A percentile compares a stretch with the other conserved stretches of the same genome.
These are phyloP conservation scores for Fraxinus velutina DNA, from an alignment of 305 asterid genomes.

Conservation along the genomic window DNA sequence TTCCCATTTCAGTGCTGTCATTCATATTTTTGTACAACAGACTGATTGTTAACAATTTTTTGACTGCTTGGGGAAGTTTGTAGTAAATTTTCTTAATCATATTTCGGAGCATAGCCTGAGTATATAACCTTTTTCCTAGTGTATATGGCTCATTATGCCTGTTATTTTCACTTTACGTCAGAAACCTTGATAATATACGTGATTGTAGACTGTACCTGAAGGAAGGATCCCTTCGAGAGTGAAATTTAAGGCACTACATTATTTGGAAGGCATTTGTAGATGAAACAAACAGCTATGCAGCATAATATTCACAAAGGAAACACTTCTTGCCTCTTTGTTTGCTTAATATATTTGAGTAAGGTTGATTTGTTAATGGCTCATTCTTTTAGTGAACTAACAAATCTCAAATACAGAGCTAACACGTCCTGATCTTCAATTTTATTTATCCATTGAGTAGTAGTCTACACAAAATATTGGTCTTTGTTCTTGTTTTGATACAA, in stretches of 20 bases:
- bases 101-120: not conserved
- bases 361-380: not conserved
- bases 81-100: not conserved
- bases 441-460: not conserved
- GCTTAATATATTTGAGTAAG: not conserved
- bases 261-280: not conserved
- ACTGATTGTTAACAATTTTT: not conserved
- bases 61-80: constrained; percentile 9
- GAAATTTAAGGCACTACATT: not conserved
- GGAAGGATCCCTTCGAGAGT: not conserved
- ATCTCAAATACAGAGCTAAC: not conserved
- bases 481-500: not conserved
- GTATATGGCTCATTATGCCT: not conserved
- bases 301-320: not conserved
- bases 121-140: not conserved
- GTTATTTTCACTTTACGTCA: not conserved
- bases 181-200: not conserved
- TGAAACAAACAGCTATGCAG: not conserved
- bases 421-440: not conserved
- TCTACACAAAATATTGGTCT: not conserved
- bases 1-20: constrained; percentile 4
- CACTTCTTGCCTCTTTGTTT: not conserved
- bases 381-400: not conserved
- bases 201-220: not conserved
- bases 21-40: not conserved